Evolutionary conservation across 805 yeast genomes (phyloP).

Genomic region (Metschnikowia kofuensis): DNA sequence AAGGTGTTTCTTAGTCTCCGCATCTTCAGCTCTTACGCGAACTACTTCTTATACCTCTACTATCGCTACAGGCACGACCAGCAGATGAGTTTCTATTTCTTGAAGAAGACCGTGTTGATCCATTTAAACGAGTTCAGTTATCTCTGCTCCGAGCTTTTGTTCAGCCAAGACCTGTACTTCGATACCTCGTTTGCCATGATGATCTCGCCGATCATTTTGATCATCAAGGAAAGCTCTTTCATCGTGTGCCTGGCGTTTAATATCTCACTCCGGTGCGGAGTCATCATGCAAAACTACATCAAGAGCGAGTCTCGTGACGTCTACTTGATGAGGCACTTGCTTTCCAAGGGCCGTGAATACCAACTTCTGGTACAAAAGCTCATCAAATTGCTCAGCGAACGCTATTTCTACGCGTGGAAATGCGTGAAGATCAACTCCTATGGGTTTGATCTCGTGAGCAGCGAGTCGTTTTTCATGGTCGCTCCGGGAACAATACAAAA

Average conservation of each 20-base stretch:
- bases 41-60: slow-evolving; percentile 20
- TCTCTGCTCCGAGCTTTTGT: slow-evolving; percentile 13
- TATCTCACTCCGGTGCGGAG: slow-evolving; percentile 11
- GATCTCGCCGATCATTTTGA: slow-evolving; percentile 12
- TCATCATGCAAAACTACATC: slow-evolving; percentile 1
- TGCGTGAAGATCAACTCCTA: slow-evolving; percentile 12
- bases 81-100: slow-evolving; percentile 17
- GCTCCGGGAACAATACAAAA: slow-evolving; percentile 3
- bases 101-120: slow-evolving; percentile 15
- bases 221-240: slow-evolving; percentile 9
- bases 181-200: slow-evolving; percentile 11
- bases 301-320: slow-evolving; percentile 1
- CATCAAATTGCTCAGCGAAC: slow-evolving; percentile 13
- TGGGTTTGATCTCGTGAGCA: slow-evolving; percentile 4
- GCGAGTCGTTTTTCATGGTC: slow-evolving; percentile 6
- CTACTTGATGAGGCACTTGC: slow-evolving; percentile 3
- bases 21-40: slow-evolving; percentile 15
- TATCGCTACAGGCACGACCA: slow-evolving; percentile 15
- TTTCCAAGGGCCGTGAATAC: background rate
- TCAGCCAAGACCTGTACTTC: slow-evolving; percentile 8
- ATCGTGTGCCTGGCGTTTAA: slow-evolving; percentile 13
- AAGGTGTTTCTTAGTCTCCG: slow-evolving; percentile 4
- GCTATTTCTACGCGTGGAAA: slow-evolving; percentile 19
- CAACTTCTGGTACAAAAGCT: background rate
- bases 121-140: slow-evolving; percentile 16